A percentile compares a stretch with the other conserved stretches of the same genome.
These are phyloP conservation scores for Stemphylium lycopersici DNA, from an alignment of 2,329 filamentous ascomycete species.

Conservation along the genomic window DNA sequence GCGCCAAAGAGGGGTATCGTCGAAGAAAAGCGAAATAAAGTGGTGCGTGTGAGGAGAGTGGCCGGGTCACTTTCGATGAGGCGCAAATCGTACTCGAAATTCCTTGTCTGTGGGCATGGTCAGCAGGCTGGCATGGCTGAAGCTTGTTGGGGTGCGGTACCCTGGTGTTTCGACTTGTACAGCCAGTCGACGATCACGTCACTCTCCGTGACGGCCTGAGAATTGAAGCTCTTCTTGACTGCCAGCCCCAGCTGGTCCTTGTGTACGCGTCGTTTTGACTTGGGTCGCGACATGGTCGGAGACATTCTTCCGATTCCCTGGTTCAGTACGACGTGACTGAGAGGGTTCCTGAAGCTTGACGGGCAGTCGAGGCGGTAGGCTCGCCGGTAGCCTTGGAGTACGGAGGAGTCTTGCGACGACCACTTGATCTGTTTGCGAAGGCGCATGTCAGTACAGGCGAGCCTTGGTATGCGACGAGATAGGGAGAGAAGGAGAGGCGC, in stretches of 20 bases:
- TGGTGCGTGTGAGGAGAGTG: conserved; percentile 19
- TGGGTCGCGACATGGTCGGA: conserved; percentile 74
- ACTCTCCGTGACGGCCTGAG: conserved; percentile 77
- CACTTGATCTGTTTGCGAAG: conserved; percentile 61
- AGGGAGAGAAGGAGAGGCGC: conserved; percentile 13
- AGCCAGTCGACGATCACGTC: conserved; percentile 82
- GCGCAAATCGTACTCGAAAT: conserved; percentile 54
- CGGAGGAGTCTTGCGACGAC: conserved; percentile 68
- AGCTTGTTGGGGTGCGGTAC: conserved; percentile 40
- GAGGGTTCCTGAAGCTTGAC: conserved; percentile 66
- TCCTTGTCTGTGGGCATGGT: conserved; percentile 50
- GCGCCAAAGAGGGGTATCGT: conserved; percentile 43
- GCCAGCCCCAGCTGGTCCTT: conserved; percentile 74
- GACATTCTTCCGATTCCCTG: conserved; percentile 72
- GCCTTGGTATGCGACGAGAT: conserved; percentile 5
- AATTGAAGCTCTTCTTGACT: conserved; percentile 84
- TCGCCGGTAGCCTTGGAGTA: conserved; percentile 77
- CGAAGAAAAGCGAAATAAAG: conserved; percentile 38
- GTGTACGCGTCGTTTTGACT: conserved; percentile 68
- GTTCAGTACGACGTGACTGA: conserved; percentile 58
- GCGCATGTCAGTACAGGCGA: conserved; percentile 18
- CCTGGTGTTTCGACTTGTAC: conserved; percentile 70
- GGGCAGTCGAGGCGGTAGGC: conserved; percentile 74
- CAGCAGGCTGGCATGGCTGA: conserved; percentile 4
- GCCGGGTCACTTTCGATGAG: conserved; percentile 41